Evolutionary conservation across 805 yeast genomes (phyloP).

Genomic region (Huiozyma sinensis): DNA sequence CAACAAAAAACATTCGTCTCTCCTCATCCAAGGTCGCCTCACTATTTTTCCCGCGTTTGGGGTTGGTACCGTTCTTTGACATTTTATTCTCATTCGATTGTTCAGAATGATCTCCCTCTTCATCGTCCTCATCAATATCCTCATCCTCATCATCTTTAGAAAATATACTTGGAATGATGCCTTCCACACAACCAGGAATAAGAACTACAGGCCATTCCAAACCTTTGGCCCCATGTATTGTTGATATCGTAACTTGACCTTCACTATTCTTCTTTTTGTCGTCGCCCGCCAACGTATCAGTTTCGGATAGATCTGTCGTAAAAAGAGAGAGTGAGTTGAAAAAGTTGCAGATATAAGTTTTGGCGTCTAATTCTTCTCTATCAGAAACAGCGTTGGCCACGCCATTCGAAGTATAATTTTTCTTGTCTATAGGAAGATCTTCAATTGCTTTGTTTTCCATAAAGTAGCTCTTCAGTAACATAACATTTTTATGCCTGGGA

Average conservation of each 20-base stretch:
- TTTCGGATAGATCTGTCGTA: conserved; percentile 15
- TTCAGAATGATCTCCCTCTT: conserved; percentile 3
- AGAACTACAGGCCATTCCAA: conserved; percentile 92
- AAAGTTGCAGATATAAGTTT: conserved; percentile 23
- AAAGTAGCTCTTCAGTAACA: conserved; percentile 17
- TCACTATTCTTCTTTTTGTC: conserved; percentile 14
- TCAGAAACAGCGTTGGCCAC: neutral
- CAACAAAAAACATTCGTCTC: conserved; percentile 77
- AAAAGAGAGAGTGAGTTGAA: conserved; percentile 30
- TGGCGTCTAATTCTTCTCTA: neutral
- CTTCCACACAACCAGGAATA: conserved; percentile 61
- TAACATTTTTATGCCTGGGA: conserved; percentile 21
- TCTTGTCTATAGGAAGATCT: neutral
- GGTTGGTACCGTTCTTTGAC: neutral
- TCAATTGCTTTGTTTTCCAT: conserved; percentile 7
- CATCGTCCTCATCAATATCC: conserved; percentile 9
- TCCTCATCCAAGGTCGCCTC: conserved; percentile 50
- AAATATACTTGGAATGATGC: conserved; percentile 50
- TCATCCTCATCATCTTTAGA: conserved; percentile 15
- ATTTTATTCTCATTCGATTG: conserved; percentile 3
- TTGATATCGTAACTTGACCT: conserved; percentile 48
- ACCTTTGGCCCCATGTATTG: conserved; percentile 90
- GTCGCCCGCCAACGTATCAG: conserved; percentile 3
- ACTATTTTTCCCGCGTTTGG: conserved; percentile 3
- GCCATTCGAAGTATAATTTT: neutral